A percentile compares a stretch with the other conserved stretches of the same genome.
Evolutionary conservation across 352 stramenopile genomes (phyloP).

Genomic region (Phytophthora kernoviae): DNA sequence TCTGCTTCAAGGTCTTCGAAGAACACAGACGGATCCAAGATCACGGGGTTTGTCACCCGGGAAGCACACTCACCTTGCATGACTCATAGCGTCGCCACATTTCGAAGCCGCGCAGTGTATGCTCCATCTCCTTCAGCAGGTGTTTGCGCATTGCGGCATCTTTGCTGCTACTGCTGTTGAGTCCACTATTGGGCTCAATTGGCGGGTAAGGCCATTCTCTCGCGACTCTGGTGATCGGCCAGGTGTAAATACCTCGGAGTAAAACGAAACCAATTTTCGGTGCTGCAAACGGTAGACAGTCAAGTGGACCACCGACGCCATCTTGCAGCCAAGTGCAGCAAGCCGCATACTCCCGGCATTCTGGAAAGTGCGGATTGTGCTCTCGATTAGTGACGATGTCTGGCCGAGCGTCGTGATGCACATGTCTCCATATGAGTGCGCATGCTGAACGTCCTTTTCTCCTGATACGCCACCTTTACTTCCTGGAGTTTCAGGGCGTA

Average conservation of each 20-base stretch:
- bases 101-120: conserved; percentile 84
- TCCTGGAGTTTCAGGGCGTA: conserved; percentile 81
- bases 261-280: conserved; percentile 75
- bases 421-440: conserved; percentile 64
- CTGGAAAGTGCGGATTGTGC: conserved; percentile 72
- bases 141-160: conserved; percentile 69
- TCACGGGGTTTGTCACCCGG: conserved; percentile 74
- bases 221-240: conserved; percentile 75
- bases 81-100: conserved; percentile 87
- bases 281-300: conserved; percentile 86
- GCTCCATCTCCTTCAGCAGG: conserved; percentile 87
- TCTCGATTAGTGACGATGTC: conserved; percentile 82
- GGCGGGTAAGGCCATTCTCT: conserved; percentile 73
- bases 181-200: conserved; percentile 47
- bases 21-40: conserved; percentile 67
- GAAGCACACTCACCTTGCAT: conserved; percentile 70
- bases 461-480: conserved; percentile 80
- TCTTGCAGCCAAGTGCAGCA: conserved; percentile 84
- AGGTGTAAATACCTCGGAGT: conserved; percentile 82
- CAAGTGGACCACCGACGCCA: conserved; percentile 77
- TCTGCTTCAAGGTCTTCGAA: conserved; percentile 78
- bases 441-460: conserved; percentile 68
- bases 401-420: conserved; percentile 74
- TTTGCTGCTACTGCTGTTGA: conserved; percentile 59
- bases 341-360: conserved; percentile 60